A percentile compares a stretch with the other conserved stretches of the same genome.
Conservation (phyloP, 805 yeast species). For the Saccharomycopsis fibuligera region DNA sequence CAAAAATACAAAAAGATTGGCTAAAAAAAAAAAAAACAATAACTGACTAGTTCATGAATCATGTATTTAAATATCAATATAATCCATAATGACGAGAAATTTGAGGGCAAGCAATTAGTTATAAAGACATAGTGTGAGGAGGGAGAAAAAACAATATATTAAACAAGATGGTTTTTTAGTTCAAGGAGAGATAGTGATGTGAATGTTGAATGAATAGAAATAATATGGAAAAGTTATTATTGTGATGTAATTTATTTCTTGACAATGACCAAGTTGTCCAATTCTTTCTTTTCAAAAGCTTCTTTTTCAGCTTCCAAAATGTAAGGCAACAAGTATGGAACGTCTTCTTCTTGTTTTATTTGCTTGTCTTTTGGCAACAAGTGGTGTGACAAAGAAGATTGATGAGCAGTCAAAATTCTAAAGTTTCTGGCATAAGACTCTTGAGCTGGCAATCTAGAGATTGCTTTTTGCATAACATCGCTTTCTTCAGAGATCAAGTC, state of each 20-base stretch:
- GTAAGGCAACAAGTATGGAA: slow-evolving; percentile 79
- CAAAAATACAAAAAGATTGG: no score
- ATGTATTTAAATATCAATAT: no score
- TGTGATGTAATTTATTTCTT: slow-evolving; percentile 14
- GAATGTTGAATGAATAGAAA: no score
- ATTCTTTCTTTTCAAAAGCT: slow-evolving; percentile 76
- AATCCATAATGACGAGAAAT: no score
- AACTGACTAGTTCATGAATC: no score
- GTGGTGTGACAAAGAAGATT: slow-evolving; percentile 76
- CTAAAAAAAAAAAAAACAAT: no score
- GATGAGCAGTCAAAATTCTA: slow-evolving; percentile 91
- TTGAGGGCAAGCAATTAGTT: no score
- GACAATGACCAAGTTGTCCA: slow-evolving; percentile 63
- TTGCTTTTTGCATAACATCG: slow-evolving; percentile 79
- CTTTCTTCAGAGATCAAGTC: slow-evolving; percentile 86
- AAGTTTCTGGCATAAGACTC: slow-evolving; percentile 86
- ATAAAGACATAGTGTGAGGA: no score
- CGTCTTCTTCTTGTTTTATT: slow-evolving; percentile 72
- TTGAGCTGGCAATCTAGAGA: slow-evolving; percentile 76
- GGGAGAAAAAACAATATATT: no score
- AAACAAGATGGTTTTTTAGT: no score
- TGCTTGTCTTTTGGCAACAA: slow-evolving; percentile 77
- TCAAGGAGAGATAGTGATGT: no score
- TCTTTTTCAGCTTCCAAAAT: slow-evolving; percentile 93
- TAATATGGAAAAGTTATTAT: no score